These are phyloP conservation scores for Geotrichum cucujoidarum DNA, from an alignment of 1,139 yeast genomes.

Conservation along the genomic window DNA sequence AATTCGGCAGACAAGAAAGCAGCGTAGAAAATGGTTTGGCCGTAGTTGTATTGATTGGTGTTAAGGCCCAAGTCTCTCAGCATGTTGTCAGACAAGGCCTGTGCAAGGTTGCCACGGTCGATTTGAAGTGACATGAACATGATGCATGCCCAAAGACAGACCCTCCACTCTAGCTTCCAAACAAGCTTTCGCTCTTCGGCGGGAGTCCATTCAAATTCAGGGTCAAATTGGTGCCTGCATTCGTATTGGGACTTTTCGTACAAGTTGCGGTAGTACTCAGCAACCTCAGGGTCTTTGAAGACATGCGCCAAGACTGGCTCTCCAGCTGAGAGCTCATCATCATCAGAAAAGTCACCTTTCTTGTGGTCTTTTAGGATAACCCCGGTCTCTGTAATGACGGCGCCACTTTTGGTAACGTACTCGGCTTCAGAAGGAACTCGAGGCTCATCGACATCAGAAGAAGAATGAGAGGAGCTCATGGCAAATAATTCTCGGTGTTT, in stretches of 20 bases:
- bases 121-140: conserved; percentile 49
- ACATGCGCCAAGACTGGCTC: too few species aligned
- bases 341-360: background rate
- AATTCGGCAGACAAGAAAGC: conserved; percentile 48
- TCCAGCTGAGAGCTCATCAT: too few species aligned
- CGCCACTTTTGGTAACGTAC: conserved; percentile 23
- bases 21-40: conserved; percentile 43
- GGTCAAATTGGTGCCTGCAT: conserved; percentile 45
- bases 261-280: conserved; percentile 39
- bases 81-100: conserved; percentile 49
- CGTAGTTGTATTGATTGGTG: conserved; percentile 48
- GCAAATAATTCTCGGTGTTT: too few species aligned
- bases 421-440: too few species aligned
- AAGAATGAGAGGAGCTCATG: too few species aligned
- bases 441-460: too few species aligned
- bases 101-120: conserved; percentile 48
- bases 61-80: conserved; percentile 43
- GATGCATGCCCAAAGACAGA: conserved; percentile 44
- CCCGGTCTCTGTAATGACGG: conserved; percentile 24
- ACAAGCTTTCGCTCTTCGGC: conserved; percentile 43
- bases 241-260: conserved; percentile 46
- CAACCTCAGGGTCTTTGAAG: conserved; percentile 41
- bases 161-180: conserved; percentile 42
- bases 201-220: conserved; percentile 44
- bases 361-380: conserved; percentile 15